Base-by-base conservation (phyloP, 495 filamentous ascomycete genomes). In the Filosporella fistucella region DNA sequence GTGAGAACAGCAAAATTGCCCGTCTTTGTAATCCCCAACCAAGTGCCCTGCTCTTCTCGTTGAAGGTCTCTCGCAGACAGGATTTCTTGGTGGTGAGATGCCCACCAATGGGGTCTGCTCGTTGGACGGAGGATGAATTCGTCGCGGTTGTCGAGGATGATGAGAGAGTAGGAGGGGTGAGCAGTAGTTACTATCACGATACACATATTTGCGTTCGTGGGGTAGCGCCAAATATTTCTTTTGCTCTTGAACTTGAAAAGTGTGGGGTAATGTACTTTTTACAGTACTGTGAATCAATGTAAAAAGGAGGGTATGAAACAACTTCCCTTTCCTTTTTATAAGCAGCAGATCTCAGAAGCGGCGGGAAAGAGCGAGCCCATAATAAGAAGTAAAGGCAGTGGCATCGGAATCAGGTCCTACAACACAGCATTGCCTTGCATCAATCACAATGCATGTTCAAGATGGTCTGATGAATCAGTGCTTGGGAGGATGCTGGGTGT, bases 111-210 rank as follows among this genome's bases (percentile, higher is more conserved):
- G 47, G 85, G 88, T 20, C 77, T 71, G 38, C 82, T 82, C 13
- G 93, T 99, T 41, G 93, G 90, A 17, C 93, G 88, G 37, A 80
- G 76, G 42, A 99, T 85, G 66, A 85, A 97, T 72, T 97, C 91
- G 81, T 99, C 93, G 60, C 93, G 78, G 62, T 99, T 99, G 68
- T 89, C 84, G 63, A 96, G 72, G 40, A 95, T 72, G 57, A 99
- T 89, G 41, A 97, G 71, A 11, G 90, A 78, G 67, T 96, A 99
- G 42, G 78, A 68, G 8, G 94, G 94, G 63, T 99, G 93, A 25
- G 86, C 79, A 3, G 91, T 96, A 29, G 94, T 90, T 36, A 95
- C 63, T 23, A 97, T 71, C 36, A 85, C 85, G 65, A 98, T 97
- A 64, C 94, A 98, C 93, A 97, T 98, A 21, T 26, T 46, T 37